Evolutionary conservation across 306 rosid species (phyloP), one percentile per base, ranked within the genome.

Genomic region (Pyrus bretschneideri): DNA sequence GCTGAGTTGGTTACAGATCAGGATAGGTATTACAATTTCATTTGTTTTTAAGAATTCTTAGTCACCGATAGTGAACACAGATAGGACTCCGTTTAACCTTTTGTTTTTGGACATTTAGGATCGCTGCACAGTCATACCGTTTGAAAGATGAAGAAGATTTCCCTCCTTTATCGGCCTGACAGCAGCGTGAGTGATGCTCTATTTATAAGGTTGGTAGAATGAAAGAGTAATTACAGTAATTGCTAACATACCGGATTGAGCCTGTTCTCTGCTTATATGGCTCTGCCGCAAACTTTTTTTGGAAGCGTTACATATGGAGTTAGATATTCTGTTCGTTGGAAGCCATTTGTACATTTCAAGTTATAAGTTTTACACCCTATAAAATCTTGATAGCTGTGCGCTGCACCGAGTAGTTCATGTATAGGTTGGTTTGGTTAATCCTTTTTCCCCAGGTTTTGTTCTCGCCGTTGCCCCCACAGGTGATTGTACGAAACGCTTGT

Each of bases 71-170:
- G 35, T 60, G 55, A 44, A 19, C 67, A 4, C 52, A 19, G 13
- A n/a, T 51, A 45, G 68, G 72, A 49, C 42, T 65, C 31, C 49
- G 59, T 29, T 59, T 30, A 57, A 72, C 19, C 77, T 21, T 71
- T 29, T 70, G 15, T 71, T 75, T 73, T 63, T 73, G 84, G 67
- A 75, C 74, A 55, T 87, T 87, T 82, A 87, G 91, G 88, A 74
- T 85, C 58, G 75, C 78, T 58, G 81, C 21, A n/a, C 78, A 72
- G 73, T 78, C 91, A 4, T 87, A 82, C 69, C 85, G 52, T 75
- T 78, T 87, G 88, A 87, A 87, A 82, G 85, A 87, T 57, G 88
- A 87, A 38, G 90, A 77, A 12, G 91, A 87, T 75, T 87, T 87
- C 85, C 91, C 91, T 58, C 91, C 91, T 27, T 70, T 87, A 68